Conservation (phyloP, 768 basidiomycete genomes). For the Mycena haematopus region DNA sequence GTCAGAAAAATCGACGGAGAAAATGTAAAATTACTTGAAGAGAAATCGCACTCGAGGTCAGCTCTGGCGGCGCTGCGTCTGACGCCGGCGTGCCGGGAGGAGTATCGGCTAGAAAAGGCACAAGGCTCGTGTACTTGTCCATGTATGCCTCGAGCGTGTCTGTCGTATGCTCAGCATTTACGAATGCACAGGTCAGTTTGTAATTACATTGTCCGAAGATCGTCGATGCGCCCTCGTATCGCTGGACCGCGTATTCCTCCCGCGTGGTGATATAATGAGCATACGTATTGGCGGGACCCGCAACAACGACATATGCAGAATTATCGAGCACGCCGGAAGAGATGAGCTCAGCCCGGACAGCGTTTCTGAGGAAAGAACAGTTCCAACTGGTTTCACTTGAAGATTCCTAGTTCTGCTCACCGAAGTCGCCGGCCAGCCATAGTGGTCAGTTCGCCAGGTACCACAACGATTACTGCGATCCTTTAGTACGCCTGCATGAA, state of each 20-base stretch:
- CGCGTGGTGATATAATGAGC: constrained; percentile 74
- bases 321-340: constrained; percentile 66
- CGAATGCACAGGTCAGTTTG: not conserved
- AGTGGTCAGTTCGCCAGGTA: constrained; percentile 82
- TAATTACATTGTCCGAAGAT: constrained; percentile 73
- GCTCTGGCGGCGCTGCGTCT: constrained; percentile 53
- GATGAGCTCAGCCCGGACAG: constrained; percentile 69
- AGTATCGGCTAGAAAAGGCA: constrained; percentile 53
- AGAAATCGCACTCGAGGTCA: not conserved
- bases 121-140: constrained; percentile 71
- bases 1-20: not conserved
- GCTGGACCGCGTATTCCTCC: constrained; percentile 76
- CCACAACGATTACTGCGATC: constrained; percentile 76
- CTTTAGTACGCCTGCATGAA: no score
- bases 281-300: constrained; percentile 85
- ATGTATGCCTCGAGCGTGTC: constrained; percentile 82
- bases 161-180: constrained; percentile 32
- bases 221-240: constrained; percentile 84
- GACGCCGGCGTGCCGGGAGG: constrained; percentile 50
- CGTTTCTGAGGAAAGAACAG: constrained; percentile 52
- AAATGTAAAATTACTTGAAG: not conserved
- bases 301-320: constrained; percentile 62
- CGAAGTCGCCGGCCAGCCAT: constrained; percentile 82
- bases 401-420: constrained; percentile 42
- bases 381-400: constrained; percentile 3